Percentiles rank a stretch among this genome's conserved stretches.
These are phyloP conservation scores for Penstemon barbatus DNA, from an alignment of 257 asterid genomes.

Conservation along the genomic window DNA sequence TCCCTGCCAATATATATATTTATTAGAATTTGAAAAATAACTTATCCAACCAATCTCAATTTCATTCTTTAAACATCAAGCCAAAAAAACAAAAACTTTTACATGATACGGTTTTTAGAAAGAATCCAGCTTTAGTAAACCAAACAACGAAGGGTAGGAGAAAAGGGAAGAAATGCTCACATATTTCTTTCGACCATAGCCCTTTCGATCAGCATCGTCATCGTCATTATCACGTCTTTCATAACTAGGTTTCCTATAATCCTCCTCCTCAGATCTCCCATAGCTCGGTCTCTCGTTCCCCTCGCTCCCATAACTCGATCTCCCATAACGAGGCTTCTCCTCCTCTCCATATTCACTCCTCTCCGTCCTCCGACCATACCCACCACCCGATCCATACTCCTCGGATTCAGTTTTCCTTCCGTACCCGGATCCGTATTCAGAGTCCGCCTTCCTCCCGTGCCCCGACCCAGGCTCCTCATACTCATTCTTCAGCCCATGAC, in stretches of 20 bases:
- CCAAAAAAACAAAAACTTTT: background rate
- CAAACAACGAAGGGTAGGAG: background rate
- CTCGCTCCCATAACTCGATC: constrained; percentile 10
- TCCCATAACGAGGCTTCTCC: background rate
- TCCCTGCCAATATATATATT: constrained; percentile 6
- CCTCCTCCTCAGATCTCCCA: constrained; percentile 37
- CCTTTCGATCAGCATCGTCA: constrained; percentile 26
- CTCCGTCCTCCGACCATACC: background rate
- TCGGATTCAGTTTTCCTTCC: constrained; percentile 31
- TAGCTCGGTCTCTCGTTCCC: constrained; percentile 22
- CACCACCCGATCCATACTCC: constrained; percentile 19
- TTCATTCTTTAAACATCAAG: background rate
- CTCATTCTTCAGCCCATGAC: constrained; percentile 35
- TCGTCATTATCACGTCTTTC: constrained; percentile 23
- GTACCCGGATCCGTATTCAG: constrained; percentile 33
- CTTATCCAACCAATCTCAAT: background rate
- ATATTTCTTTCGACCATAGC: constrained; percentile 46
- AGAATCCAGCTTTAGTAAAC: background rate
- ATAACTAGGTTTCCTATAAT: constrained; percentile 31
- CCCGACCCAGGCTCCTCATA: constrained; percentile 27
- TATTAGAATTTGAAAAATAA: background rate
- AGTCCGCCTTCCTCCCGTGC: background rate
- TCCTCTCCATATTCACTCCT: constrained; percentile 1
- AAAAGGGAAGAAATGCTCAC: background rate
- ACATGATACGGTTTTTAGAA: background rate